These are phyloP conservation scores for Candolleomyces eurysporus DNA, from an alignment of 768 basidiomycete species.

Conservation along the genomic window DNA sequence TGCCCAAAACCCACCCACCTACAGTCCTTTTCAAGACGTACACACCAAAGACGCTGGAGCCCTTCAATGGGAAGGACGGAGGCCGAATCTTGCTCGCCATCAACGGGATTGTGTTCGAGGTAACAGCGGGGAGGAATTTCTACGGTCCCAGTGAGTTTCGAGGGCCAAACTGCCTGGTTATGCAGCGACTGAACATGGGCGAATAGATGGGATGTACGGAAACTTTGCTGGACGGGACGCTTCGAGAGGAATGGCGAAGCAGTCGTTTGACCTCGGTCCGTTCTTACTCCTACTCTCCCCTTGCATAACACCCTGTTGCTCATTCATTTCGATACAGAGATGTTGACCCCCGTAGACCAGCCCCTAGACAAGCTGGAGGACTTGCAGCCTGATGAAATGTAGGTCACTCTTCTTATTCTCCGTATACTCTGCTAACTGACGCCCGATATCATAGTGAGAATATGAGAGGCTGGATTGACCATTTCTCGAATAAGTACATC, in stretches of 20 bases:
- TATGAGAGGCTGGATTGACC: constrained; percentile 96
- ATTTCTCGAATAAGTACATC: constrained; percentile 92
- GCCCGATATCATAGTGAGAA: constrained; percentile 61
- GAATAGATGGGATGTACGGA: constrained; percentile 88
- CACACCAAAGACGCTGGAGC: constrained; percentile 72
- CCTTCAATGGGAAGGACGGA: constrained; percentile 50
- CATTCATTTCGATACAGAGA: constrained; percentile 47
- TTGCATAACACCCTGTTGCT: neutral
- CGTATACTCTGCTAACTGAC: constrained; percentile 9
- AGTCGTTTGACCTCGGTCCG: constrained; percentile 90
- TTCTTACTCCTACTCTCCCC: neutral
- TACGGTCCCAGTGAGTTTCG: constrained; percentile 84
- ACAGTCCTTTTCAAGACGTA: constrained; percentile 75
- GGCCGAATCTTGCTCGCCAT: constrained; percentile 74
- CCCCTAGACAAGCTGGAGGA: constrained; percentile 83
- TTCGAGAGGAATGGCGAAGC: constrained; percentile 95
- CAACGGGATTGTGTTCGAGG: constrained; percentile 88
- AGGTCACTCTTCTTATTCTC: constrained; percentile 27
- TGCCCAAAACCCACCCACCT: constrained; percentile 79
- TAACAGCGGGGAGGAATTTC: constrained; percentile 84
- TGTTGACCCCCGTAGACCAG: constrained; percentile 86
- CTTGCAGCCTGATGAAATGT: constrained; percentile 82
- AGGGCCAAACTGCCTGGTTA: neutral
- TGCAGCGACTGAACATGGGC: neutral
- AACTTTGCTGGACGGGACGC: constrained; percentile 98